A percentile compares a stretch with the other conserved stretches of the same genome.
Evolutionary conservation across 768 basidiomycete species (phyloP).

Genomic region (Lactarius evosmus): DNA sequence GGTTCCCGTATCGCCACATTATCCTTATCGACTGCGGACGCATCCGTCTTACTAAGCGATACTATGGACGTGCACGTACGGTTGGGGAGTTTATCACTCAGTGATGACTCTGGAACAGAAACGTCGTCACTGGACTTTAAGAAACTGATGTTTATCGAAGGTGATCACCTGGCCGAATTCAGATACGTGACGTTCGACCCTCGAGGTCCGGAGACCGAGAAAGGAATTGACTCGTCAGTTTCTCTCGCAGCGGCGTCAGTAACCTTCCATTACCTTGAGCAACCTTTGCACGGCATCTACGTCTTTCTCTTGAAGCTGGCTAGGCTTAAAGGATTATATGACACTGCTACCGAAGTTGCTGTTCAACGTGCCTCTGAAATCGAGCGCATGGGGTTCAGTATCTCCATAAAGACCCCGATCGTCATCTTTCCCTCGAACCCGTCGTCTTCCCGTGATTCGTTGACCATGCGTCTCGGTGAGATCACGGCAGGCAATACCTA

Average conservation of each 20-base stretch:
- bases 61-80: constrained; percentile 77
- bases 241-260: constrained; percentile 84
- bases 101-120: constrained; percentile 60
- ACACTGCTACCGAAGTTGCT: constrained; percentile 89
- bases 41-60: constrained; percentile 66
- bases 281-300: constrained; percentile 87
- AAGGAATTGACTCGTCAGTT: constrained; percentile 80
- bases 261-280: constrained; percentile 83
- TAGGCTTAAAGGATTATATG: constrained; percentile 89
- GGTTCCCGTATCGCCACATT: constrained; percentile 74
- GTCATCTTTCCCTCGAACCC: constrained; percentile 79
- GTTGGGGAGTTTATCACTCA: constrained; percentile 78
- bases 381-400: constrained; percentile 87
- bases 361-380: constrained; percentile 91
- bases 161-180: constrained; percentile 91
- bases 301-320: constrained; percentile 81
- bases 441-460: constrained; percentile 55
- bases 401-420: constrained; percentile 91
- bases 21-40: constrained; percentile 85
- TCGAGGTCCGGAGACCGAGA: constrained; percentile 56
- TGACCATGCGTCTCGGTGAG: constrained; percentile 85
- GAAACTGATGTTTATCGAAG: constrained; percentile 88
- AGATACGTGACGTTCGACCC: constrained; percentile 90
- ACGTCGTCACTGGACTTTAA: constrained; percentile 67
- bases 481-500: constrained; percentile 79